These are phyloP conservation scores for Begonia loranthoides DNA, from an alignment of 306 rosid species.

Conservation along the genomic window DNA sequence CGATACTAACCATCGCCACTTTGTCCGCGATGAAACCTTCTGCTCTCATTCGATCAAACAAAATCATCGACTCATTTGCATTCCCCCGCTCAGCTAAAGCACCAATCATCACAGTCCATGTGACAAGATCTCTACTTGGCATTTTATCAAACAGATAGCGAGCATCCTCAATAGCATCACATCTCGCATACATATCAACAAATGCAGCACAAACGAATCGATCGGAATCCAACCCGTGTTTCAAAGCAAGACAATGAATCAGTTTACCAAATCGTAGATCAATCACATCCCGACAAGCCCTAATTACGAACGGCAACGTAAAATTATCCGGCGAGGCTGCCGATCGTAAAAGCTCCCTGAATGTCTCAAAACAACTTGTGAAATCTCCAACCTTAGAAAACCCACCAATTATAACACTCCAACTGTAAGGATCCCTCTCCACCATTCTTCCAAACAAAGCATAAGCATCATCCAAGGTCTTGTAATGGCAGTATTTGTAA, in stretches of 20 bases:
- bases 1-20: conserved; percentile 51
- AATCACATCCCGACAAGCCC: conserved; percentile 41
- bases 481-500: conserved; percentile 29
- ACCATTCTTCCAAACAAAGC: conserved; percentile 34
- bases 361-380: conserved; percentile 27
- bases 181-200: conserved; percentile 60
- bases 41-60: conserved; percentile 62
- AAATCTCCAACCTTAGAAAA: conserved; percentile 47
- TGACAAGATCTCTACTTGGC: conserved; percentile 41
- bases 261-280: conserved; percentile 38
- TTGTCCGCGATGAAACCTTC: conserved; percentile 58
- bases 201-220: conserved; percentile 48
- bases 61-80: conserved; percentile 40
- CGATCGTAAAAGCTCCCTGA: conserved; percentile 40
- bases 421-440: conserved; percentile 34
- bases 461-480: conserved; percentile 29
- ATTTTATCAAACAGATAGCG: conserved; percentile 39
- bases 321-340: conserved; percentile 38
- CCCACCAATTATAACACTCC: conserved; percentile 64
- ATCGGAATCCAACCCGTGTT: conserved; percentile 38
- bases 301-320: conserved; percentile 47
- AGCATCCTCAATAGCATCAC: conserved; percentile 36
- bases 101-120: conserved; percentile 73
- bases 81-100: conserved; percentile 33
- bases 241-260: conserved; percentile 36